Evolutionary conservation across 805 yeast species (phyloP).

Genomic region (Kuraishia piskuri): DNA sequence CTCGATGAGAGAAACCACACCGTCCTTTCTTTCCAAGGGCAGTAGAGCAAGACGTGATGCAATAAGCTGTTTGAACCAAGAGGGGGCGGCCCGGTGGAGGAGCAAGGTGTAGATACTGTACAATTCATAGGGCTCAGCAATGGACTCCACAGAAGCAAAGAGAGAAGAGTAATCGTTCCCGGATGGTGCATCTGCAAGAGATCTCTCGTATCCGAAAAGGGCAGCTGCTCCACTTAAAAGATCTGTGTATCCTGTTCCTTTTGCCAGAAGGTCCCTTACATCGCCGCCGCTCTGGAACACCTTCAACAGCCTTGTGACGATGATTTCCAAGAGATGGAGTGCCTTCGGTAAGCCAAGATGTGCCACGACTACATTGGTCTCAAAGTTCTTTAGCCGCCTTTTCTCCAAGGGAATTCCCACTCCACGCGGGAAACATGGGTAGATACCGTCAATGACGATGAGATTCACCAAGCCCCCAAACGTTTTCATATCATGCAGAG

Average conservation of each 20-base stretch:
- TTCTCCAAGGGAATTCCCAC: constrained; percentile 59
- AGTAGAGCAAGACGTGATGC: constrained; percentile 42
- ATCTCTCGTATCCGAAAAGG: constrained; percentile 19
- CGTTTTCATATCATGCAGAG: constrained; percentile 77
- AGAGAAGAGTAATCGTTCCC: constrained; percentile 1
- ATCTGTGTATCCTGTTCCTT: constrained; percentile 64
- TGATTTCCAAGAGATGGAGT: constrained; percentile 10
- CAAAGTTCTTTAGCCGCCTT: constrained; percentile 45
- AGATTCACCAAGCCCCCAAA: constrained; percentile 58
- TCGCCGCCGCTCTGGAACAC: constrained; percentile 36
- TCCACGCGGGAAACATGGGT: constrained; percentile 46
- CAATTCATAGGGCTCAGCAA: constrained; percentile 61
- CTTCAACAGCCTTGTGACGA: constrained; percentile 21
- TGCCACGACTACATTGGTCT: constrained; percentile 9
- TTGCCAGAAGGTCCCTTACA: constrained; percentile 42
- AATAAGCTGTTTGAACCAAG: constrained; percentile 37
- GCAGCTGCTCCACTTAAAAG: constrained; percentile 40
- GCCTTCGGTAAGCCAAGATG: constrained; percentile 13
- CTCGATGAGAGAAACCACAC: constrained; percentile 69
- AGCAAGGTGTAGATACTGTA: constrained; percentile 53
- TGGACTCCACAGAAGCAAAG: constrained; percentile 24
- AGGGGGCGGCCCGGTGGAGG: constrained; percentile 37
- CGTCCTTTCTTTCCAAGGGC: constrained; percentile 48
- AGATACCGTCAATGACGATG: constrained; percentile 64
- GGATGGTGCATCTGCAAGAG: constrained; percentile 16